A percentile compares a stretch with the other conserved stretches of the same genome.
Conservation (phyloP, 352 stramenopile species). For the Phytophthora podocarpi region DNA sequence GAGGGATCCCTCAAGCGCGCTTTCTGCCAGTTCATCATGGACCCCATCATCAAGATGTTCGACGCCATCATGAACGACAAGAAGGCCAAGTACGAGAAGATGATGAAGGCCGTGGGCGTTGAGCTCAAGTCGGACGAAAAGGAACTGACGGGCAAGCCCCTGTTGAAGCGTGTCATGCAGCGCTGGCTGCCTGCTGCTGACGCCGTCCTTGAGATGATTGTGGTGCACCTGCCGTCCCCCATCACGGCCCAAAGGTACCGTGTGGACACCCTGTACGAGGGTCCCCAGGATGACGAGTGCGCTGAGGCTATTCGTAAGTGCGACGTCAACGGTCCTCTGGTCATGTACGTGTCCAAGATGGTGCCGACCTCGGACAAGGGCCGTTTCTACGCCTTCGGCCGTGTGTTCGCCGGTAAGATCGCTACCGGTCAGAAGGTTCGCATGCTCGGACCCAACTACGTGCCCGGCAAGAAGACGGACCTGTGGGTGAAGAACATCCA, state of each 20-base stretch:
- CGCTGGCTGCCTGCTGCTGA: slow-evolving; percentile 99
- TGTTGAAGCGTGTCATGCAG: slow-evolving; percentile 99
- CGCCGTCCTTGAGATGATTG: slow-evolving; percentile 99
- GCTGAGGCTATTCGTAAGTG: slow-evolving; percentile 98
- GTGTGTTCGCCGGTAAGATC: slow-evolving; percentile 99
- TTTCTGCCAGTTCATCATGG: slow-evolving; percentile 99
- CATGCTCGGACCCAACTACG: slow-evolving; percentile 99
- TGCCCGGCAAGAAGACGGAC: slow-evolving; percentile 99
- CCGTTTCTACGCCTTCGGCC: slow-evolving; percentile 99
- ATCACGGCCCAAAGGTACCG: slow-evolving; percentile 97
- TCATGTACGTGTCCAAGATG: slow-evolving; percentile 99
- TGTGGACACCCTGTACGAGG: slow-evolving; percentile 99
- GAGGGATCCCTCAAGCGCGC: slow-evolving; percentile 95
- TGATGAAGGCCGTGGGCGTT: slow-evolving; percentile 96
- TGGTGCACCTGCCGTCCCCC: slow-evolving; percentile 98
- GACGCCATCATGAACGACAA: slow-evolving; percentile 99
- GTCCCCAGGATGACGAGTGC: slow-evolving; percentile 97
- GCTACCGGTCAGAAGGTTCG: slow-evolving; percentile 99
- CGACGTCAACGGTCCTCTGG: slow-evolving; percentile 97
- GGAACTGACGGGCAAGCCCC: slow-evolving; percentile 95
- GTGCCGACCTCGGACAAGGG: slow-evolving; percentile 98
- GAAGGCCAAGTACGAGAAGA: slow-evolving; percentile 98
- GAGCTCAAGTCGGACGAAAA: slow-evolving; percentile 98
- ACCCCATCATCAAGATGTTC: slow-evolving; percentile 99
- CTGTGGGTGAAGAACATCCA: slow-evolving; percentile 99